A percentile compares a stretch with the other conserved stretches of the same genome.
Evolutionary conservation across 2,329 filamentous ascomycete genomes (phyloP).

Genomic region (Tolypocladium tropicale): DNA sequence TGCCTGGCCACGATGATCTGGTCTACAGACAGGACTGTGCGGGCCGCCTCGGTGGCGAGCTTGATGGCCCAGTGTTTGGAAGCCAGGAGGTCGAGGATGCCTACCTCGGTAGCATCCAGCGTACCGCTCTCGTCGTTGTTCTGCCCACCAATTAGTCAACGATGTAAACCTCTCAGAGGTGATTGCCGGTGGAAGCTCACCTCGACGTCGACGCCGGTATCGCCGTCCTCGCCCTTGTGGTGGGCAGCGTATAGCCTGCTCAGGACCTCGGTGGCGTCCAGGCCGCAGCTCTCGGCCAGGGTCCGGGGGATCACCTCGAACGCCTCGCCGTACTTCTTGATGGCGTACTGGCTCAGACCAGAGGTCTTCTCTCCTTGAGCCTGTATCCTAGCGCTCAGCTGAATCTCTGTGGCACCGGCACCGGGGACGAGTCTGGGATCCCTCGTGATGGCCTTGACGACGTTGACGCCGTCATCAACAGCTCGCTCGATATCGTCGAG

Average conservation of each 20-base stretch:
- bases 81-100: constrained; percentile 85
- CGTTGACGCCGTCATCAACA: constrained; percentile 96
- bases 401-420: constrained; percentile 87
- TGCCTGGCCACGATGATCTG: constrained; percentile 98
- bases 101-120: constrained; percentile 75
- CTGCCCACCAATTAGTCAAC: constrained; percentile 25
- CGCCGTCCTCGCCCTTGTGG: constrained; percentile 78
- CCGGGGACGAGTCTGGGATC: constrained; percentile 87
- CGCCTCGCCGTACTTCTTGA: constrained; percentile 93
- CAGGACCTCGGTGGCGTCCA: constrained; percentile 94
- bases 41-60: constrained; percentile 85
- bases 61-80: constrained; percentile 96
- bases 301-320: constrained; percentile 96
- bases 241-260: constrained; percentile 90
- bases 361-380: constrained; percentile 86
- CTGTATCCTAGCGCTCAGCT: constrained; percentile 86
- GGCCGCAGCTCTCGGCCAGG: constrained; percentile 85
- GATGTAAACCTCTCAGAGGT: background rate
- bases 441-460: constrained; percentile 94
- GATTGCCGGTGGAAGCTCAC: constrained; percentile 27
- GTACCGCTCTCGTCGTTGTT: constrained; percentile 72
- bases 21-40: constrained; percentile 91
- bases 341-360: constrained; percentile 88
- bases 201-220: constrained; percentile 89
- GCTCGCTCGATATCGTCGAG: constrained; percentile 94